Conservation (phyloP, 305 asterid genomes). For the Coffea humblotiana region DNA sequence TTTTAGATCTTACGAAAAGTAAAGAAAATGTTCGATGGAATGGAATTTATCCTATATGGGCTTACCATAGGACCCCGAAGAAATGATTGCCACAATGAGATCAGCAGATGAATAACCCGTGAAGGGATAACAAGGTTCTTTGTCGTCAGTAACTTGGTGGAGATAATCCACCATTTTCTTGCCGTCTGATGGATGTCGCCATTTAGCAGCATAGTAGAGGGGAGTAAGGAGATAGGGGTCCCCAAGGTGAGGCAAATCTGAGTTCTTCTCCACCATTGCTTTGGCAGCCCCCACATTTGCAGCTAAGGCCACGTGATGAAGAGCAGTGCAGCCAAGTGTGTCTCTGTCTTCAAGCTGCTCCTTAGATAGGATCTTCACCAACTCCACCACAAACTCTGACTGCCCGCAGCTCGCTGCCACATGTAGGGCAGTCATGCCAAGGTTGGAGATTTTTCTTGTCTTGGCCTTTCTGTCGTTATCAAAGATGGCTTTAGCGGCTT, state of each 20-base stretch:
- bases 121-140: not conserved
- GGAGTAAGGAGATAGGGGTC: not conserved
- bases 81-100: conserved; percentile 4
- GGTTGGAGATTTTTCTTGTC: not conserved
- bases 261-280: not conserved
- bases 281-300: not conserved
- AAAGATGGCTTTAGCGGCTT: not conserved
- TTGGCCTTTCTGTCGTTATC: not conserved
- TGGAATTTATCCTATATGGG: too few relatives aligned
- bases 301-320: conserved; percentile 1
- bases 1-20: too few relatives aligned
- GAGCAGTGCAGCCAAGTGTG: not conserved
- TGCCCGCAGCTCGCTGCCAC: conserved; percentile 1
- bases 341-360: not conserved
- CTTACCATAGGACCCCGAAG: conserved; percentile 2
- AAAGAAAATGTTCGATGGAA: too few relatives aligned
- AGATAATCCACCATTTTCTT: conserved; percentile 6
- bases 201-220: conserved; percentile 6
- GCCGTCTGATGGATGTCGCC: not conserved
- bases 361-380: not conserved
- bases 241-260: not conserved
- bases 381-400: conserved; percentile 6
- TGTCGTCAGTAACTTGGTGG: not conserved
- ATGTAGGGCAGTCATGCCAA: not conserved
- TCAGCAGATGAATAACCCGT: not conserved